Conservation (phyloP, 2,329 filamentous ascomycete genomes). For the Epichloe glyceriae region DNA sequence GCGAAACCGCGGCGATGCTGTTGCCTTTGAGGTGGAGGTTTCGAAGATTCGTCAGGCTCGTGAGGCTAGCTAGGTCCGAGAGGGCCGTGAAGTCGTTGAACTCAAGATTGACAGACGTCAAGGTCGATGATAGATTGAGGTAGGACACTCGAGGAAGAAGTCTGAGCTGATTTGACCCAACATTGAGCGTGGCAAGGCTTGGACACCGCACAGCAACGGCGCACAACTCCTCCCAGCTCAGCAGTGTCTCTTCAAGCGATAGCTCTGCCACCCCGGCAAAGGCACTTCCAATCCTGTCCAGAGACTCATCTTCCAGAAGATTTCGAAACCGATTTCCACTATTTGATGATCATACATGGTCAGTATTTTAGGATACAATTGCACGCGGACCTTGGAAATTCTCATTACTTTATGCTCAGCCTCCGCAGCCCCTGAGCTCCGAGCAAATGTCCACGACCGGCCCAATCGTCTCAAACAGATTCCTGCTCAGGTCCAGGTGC, state of each 20-base stretch:
- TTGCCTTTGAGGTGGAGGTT: slow-evolving; percentile 67
- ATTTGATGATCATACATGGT: neutral
- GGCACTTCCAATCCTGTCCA: slow-evolving; percentile 21
- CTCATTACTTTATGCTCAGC: slow-evolving; percentile 49
- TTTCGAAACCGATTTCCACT: slow-evolving; percentile 62
- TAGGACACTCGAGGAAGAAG: slow-evolving; percentile 31
- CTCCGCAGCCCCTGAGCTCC: slow-evolving; percentile 51
- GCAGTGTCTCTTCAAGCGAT: slow-evolving; percentile 52
- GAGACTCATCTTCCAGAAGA: slow-evolving; percentile 22
- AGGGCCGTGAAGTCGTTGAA: slow-evolving; percentile 55
- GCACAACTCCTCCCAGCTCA: slow-evolving; percentile 53
- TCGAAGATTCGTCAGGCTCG: slow-evolving; percentile 36
- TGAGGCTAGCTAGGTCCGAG: slow-evolving; percentile 41
- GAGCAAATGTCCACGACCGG: slow-evolving; percentile 60
- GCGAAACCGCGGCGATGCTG: slow-evolving; percentile 38
- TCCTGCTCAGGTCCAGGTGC: slow-evolving; percentile 77
- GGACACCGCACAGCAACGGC: slow-evolving; percentile 40
- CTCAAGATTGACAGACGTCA: slow-evolving; percentile 56
- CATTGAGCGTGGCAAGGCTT: slow-evolving; percentile 35
- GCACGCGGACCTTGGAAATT: no score
- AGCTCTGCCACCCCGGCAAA: slow-evolving; percentile 46
- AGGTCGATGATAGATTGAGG: slow-evolving; percentile 30
- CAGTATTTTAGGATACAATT: neutral
- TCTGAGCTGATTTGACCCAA: slow-evolving; percentile 45
- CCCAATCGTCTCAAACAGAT: slow-evolving; percentile 56